phyloP scores from a whole-genome alignment of 2,329 filamentous ascomycete genomes.

The Calonectria hawksworthii region DNA sequence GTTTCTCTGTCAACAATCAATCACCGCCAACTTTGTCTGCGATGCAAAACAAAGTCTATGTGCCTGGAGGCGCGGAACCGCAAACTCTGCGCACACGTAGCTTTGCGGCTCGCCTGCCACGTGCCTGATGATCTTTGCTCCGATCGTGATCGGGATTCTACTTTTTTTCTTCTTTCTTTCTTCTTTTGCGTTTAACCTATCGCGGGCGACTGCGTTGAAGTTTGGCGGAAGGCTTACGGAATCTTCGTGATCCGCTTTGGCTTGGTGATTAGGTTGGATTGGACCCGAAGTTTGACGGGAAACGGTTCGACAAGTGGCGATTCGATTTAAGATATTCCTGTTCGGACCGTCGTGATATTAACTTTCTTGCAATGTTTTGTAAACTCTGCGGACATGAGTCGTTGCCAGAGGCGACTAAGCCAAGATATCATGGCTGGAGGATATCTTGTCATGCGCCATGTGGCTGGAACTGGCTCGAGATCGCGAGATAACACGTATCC shows the following conservation, averaged over 20 bases:
- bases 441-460: background rate
- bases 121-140: conserved; percentile 1
- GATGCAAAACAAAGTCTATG: background rate
- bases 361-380: background rate
- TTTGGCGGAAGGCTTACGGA: background rate
- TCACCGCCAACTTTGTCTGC: background rate
- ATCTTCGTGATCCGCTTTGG: background rate
- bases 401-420: background rate
- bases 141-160: background rate
- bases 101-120: conserved; percentile 2
- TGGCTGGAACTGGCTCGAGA: background rate
- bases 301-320: background rate
- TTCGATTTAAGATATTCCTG: background rate
- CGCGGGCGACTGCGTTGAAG: background rate
- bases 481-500: background rate
- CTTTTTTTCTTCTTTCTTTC: background rate
- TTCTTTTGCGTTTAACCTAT: background rate
- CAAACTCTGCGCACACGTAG: background rate
- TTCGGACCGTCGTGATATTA: background rate
- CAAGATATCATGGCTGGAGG: background rate
- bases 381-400: background rate
- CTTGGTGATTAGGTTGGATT: background rate
- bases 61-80: background rate
- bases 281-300: background rate
- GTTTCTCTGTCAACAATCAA: background rate